Evolutionary conservation across 1,284 basidiomycete genomes (phyloP).

Genomic region (Erythrobasidium hasegawianum): DNA sequence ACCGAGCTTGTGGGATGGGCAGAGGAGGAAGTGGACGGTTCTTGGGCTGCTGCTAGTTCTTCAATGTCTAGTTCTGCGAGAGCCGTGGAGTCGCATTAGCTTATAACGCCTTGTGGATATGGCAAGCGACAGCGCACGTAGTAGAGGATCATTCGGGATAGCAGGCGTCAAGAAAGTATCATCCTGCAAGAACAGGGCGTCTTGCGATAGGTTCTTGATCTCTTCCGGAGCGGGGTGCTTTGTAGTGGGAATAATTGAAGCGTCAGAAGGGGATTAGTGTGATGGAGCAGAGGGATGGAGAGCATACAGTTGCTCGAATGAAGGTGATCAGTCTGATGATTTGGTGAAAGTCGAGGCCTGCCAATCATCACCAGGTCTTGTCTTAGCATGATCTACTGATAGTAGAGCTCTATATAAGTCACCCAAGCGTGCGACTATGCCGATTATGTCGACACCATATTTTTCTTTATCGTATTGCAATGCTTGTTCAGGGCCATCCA

Average conservation of each 20-base stretch:
- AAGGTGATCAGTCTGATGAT: constrained; percentile 78
- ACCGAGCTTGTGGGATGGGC: background rate
- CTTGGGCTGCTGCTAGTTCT: constrained; percentile 48
- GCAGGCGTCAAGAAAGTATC: constrained; percentile 75
- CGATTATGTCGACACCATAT: constrained; percentile 64
- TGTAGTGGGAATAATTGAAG: background rate
- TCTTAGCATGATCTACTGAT: too few species aligned
- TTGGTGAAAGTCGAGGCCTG: constrained; percentile 63
- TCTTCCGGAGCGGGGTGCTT: constrained; percentile 52
- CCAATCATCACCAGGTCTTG: background rate
- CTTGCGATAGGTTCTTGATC: constrained; percentile 56
- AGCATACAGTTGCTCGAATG: constrained; percentile 65
- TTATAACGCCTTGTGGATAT: background rate
- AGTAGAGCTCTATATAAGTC: too few species aligned
- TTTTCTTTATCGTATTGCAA: constrained; percentile 62
- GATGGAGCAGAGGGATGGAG: background rate
- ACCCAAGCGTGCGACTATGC: constrained; percentile 57
- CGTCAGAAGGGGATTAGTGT: background rate
- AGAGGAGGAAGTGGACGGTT: constrained; percentile 9
- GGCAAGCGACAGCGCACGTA: constrained; percentile 61
- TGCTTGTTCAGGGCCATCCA: constrained; percentile 62
- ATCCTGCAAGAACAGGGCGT: constrained; percentile 62
- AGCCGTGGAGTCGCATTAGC: constrained; percentile 1
- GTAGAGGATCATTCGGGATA: constrained; percentile 75
- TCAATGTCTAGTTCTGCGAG: constrained; percentile 59